Conservation (phyloP, 2,329 filamentous ascomycete species). For the Penicillium hesseltinei region DNA sequence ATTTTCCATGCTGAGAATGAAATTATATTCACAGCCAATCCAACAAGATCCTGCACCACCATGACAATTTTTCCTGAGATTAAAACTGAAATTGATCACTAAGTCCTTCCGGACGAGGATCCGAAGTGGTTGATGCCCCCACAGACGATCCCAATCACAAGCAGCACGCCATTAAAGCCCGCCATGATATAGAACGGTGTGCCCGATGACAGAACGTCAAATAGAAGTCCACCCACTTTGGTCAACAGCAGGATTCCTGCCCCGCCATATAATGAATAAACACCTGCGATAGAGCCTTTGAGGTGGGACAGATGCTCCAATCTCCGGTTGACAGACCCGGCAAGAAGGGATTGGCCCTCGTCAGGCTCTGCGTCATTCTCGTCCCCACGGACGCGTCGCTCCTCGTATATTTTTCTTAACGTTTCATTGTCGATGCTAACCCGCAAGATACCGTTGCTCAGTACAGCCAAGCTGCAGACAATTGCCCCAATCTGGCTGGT, state of each 20-base stretch:
- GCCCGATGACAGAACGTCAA: conserved; percentile 70
- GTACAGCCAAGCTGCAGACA: conserved; percentile 86
- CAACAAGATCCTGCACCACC: not conserved
- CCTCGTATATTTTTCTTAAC: conserved; percentile 16
- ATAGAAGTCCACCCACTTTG: conserved; percentile 83
- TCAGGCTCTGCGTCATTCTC: conserved; percentile 14
- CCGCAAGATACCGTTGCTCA: conserved; percentile 74
- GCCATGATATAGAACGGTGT: conserved; percentile 96
- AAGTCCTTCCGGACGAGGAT: conserved; percentile 9
- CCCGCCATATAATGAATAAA: conserved; percentile 89
- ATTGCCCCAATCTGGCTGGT: conserved; percentile 95
- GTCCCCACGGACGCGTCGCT: conserved; percentile 8
- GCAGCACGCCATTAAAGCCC: conserved; percentile 72
- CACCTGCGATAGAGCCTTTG: conserved; percentile 91
- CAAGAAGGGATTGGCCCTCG: conserved; percentile 35
- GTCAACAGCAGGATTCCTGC: conserved; percentile 87
- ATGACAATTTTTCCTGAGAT: not conserved
- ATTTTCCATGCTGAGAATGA: not conserved
- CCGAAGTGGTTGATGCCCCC: conserved; percentile 25
- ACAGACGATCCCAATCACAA: conserved; percentile 43
- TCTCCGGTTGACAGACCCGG: conserved; percentile 21
- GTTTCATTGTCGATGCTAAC: conserved; percentile 22
- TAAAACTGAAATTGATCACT: not conserved
- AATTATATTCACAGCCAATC: not conserved
- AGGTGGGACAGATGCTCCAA: conserved; percentile 53